Percentiles rank a stretch among this genome's conserved stretches.
phyloP scores from a whole-genome alignment of 2,329 filamentous ascomycete genomes.

The Xylariaceae sp. region DNA sequence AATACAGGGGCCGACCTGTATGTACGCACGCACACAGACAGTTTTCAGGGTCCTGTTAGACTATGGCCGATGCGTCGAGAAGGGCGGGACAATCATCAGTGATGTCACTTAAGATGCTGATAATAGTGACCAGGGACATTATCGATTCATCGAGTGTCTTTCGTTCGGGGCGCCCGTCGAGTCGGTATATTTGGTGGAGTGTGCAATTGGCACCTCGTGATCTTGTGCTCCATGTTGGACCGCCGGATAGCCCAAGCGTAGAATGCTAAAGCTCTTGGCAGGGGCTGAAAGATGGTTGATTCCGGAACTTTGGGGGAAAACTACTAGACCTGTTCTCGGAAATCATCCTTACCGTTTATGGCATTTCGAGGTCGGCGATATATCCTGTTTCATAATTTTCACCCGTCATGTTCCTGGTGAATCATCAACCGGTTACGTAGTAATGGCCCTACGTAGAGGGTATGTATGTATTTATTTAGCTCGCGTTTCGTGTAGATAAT shows the following conservation, averaged over 20 bases:
- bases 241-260: not conserved
- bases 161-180: too few relatives aligned
- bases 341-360: not conserved
- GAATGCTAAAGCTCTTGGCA: not conserved
- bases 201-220: not conserved
- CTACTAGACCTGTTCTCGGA: not conserved
- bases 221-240: not conserved
- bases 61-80: not conserved
- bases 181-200: not conserved
- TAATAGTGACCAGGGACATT: not conserved
- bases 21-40: too few relatives aligned
- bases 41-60: not conserved
- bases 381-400: not conserved
- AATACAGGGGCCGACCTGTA: too few relatives aligned
- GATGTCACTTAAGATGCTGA: not conserved
- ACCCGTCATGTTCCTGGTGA: not conserved
- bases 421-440: not conserved
- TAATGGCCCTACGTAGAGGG: not conserved
- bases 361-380: not conserved
- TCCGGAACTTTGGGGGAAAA: not conserved
- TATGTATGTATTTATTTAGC: too few relatives aligned
- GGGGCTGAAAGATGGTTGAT: not conserved
- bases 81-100: not conserved
- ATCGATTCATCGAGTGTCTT: not conserved
- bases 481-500: too few relatives aligned